Percentiles rank a stretch among this genome's conserved stretches.
Evolutionary conservation across 768 basidiomycete genomes (phyloP).

Genomic region (Amanita rimosa): DNA sequence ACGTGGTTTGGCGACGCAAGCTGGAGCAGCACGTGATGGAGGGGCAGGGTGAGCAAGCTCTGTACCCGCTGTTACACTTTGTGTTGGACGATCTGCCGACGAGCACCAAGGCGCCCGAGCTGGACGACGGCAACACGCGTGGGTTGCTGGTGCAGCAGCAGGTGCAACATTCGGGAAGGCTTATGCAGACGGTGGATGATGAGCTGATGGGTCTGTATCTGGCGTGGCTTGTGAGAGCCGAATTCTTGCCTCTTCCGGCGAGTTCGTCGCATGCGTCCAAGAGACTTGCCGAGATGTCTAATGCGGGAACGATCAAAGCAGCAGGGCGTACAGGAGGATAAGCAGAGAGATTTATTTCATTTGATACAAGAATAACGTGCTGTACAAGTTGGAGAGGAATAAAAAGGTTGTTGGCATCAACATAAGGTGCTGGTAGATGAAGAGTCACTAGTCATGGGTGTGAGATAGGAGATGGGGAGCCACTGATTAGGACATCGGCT

Average conservation of each 20-base stretch:
- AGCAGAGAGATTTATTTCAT: too few relatives aligned
- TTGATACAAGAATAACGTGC: too few relatives aligned
- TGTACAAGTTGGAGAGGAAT: too few relatives aligned
- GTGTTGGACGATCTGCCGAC: slow-evolving; percentile 96
- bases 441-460: too few relatives aligned
- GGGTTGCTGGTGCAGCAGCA: slow-evolving; percentile 31
- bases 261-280: slow-evolving; percentile 24
- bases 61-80: slow-evolving; percentile 95
- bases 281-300: slow-evolving; percentile 35
- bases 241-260: slow-evolving; percentile 65
- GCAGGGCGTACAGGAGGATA: slow-evolving; percentile 58
- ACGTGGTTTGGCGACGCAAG: slow-evolving; percentile 82
- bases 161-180: slow-evolving; percentile 21
- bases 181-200: slow-evolving; percentile 57
- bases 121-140: slow-evolving; percentile 81
- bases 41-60: slow-evolving; percentile 79
- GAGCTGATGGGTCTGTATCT: slow-evolving; percentile 78
- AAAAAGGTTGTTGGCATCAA: too few relatives aligned
- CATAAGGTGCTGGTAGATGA: too few relatives aligned
- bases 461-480: too few relatives aligned
- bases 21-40: slow-evolving; percentile 95
- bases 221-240: slow-evolving; percentile 83
- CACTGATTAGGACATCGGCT: too few relatives aligned
- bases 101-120: slow-evolving; percentile 85
- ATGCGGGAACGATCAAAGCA: slow-evolving; percentile 37